Evolutionary conservation across 331 rosid species (phyloP), one percentile per base, ranked within the genome.

Genomic region (Malus hybrid): DNA sequence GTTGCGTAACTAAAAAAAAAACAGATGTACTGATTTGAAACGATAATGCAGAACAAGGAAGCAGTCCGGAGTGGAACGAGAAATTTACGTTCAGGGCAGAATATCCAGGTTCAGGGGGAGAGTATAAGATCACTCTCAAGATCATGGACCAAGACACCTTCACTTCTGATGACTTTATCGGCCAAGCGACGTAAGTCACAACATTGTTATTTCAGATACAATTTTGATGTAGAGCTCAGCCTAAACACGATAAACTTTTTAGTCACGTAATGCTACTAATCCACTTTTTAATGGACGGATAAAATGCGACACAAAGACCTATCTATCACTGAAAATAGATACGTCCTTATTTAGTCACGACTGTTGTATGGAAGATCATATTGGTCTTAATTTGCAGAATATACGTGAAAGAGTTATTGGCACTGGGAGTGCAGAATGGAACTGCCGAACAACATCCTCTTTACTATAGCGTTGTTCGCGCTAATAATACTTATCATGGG

Each of bases 51-150:
- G 96, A 72, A 5, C 76, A 81, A 10, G 90, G 92, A 0, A 77
- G 81, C 59, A 73, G 69, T 79, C 93, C 92, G 0, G 73, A 68
- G 14, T 93, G 98, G 98, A 86, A 93, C 22, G 94, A 93, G 83
- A 90, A 67, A 42, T 85, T 88, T 65, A 60, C 57, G 3, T 90
- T 91, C 70, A 80, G 77, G 62, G 96, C 72, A 2, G 93, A 91
- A 20, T 87, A 86, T 24, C 86, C 87, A 2, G 94, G 80, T 48
- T 63, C 85, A 32, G 81, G 87, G 1, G 59, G 75, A 14, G 80
- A 65, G 29, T 73, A 74, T 83, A 91, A 88, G 72, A 50, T 93
- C 70, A 55, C 76, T 62, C 81, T 93, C 79, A 91, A 91, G 54
- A 83, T 93, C 76, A 74, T 90, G 87, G 98, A 91, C 72, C 81